phyloP scores from a whole-genome alignment of 2,329 filamentous ascomycete species.

The Penicillium verrucosum region DNA sequence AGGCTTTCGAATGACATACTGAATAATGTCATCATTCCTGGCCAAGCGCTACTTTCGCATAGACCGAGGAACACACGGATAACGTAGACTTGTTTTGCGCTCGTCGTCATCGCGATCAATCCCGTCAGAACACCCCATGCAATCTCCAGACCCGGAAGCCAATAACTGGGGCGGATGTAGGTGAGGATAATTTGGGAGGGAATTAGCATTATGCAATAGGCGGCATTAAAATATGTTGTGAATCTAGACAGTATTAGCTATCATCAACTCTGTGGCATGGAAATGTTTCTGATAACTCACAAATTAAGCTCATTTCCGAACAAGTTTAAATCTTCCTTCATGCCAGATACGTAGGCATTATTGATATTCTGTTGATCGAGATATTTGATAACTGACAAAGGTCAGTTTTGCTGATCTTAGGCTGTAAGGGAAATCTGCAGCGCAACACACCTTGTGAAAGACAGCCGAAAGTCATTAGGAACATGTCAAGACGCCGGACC shows the following conservation, averaged over 20 bases:
- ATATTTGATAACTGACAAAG: conserved; percentile 22
- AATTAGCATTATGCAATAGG: conserved; percentile 41
- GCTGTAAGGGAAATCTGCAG: neutral
- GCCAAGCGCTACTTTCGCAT: conserved; percentile 30
- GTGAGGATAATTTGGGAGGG: conserved; percentile 43
- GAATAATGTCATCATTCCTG: conserved; percentile 32
- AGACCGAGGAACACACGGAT: conserved; percentile 31
- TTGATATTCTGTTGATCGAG: conserved; percentile 26
- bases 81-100: conserved; percentile 30
- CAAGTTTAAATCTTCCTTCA: conserved; percentile 25
- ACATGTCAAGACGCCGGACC: conserved; percentile 38
- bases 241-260: conserved; percentile 25
- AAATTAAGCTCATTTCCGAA: conserved; percentile 24
- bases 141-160: conserved; percentile 29
- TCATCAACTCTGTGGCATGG: neutral
- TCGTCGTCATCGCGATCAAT: conserved; percentile 27
- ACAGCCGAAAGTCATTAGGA: conserved; percentile 42
- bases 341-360: conserved; percentile 30
- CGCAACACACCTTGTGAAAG: conserved; percentile 36
- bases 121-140: conserved; percentile 32
- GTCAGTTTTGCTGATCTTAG: neutral
- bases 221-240: conserved; percentile 42
- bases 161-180: conserved; percentile 32
- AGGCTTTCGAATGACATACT: conserved; percentile 12
- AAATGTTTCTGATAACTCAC: conserved; percentile 1